Evolutionary conservation across 1,139 yeast species (phyloP), one percentile per base, ranked within the genome.

Genomic region (Yamadazyma jaroonii): DNA sequence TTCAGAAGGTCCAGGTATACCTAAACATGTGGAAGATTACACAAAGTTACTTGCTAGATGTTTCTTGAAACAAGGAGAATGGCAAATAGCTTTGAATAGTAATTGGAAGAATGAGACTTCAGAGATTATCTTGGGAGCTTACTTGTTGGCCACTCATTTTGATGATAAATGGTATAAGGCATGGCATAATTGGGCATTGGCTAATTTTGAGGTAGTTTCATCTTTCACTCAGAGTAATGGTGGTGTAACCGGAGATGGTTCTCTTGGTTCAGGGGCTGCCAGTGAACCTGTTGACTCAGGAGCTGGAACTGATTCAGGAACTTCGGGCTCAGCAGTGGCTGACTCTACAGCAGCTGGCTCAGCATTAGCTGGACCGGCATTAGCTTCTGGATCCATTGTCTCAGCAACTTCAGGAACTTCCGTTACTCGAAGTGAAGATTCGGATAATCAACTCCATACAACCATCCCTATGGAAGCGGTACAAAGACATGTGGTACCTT

Each of bases 111-210:
- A 81, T 13, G 95, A 85, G 47, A 81, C 89, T 0, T 79, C 86
- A 3, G 87, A 84, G 33, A 76, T 79, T 6, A 88, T 94, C 46
- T 67, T 94, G 44, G 96, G 97, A 9, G 90, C 97, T 0, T 94
- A 88, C 57, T 67, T 90, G 41, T 71, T 92, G 47, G 97, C 98
- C 0, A 92, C 98, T 0, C 96, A 90, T 57, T 92, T 92, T 59
- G 97, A 92, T 56, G 74, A 77, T 34, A 77, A 78, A 31, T 94
- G 98, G 97, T 94, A 94, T 56, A 92, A 94, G 54, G 98, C 98
- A 15, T 94, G 98, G 98, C 99, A 94, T 56, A 90, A 89, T 55
- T 94, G 99, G 99, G 98, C 98, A 0, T 67, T 94, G 52, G 97
- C 98, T 0, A 94, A 94, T 59, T 94, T 89, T 57, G 97, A 90